These are phyloP conservation scores for Erigeron philadelphicus DNA, from an alignment of 140 eudicot species.

Conservation along the genomic window DNA sequence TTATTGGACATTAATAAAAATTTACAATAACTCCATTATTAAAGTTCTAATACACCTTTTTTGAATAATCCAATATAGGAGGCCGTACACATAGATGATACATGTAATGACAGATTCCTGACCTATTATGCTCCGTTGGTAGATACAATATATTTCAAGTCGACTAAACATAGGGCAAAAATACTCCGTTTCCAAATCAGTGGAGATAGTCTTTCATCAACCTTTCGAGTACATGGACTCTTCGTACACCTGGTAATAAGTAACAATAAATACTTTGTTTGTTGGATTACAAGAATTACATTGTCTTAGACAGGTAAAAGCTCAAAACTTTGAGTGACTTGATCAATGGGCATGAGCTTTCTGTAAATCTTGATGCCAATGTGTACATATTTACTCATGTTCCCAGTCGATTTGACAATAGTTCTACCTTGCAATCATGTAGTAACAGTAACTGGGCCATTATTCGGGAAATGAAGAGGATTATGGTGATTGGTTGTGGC, in stretches of 20 bases:
- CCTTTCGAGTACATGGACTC: neutral
- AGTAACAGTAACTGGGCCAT: slow-evolving; percentile 6
- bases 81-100: neutral
- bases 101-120: neutral
- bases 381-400: neutral
- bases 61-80: neutral
- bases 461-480: slow-evolving; percentile 11
- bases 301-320: slow-evolving; percentile 1
- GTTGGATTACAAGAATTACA: slow-evolving; percentile 18
- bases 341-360: neutral
- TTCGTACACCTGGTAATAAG: slow-evolving; percentile 2
- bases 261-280: slow-evolving; percentile 14
- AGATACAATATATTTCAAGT: neutral
- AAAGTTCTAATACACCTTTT: neutral
- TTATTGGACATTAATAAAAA: no score
- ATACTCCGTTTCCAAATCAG: neutral
- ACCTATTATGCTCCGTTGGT: neutral
- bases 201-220: neutral
- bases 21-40: neutral
- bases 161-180: neutral
- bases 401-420: neutral
- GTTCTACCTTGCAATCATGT: slow-evolving; percentile 5
- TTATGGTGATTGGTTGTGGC: slow-evolving; percentile 11
- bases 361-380: neutral
- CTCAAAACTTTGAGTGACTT: slow-evolving; percentile 10